A percentile compares a stretch with the other conserved stretches of the same genome.
phyloP scores from a whole-genome alignment of 1,284 basidiomycete genomes.

The Golubevia sp. region DNA sequence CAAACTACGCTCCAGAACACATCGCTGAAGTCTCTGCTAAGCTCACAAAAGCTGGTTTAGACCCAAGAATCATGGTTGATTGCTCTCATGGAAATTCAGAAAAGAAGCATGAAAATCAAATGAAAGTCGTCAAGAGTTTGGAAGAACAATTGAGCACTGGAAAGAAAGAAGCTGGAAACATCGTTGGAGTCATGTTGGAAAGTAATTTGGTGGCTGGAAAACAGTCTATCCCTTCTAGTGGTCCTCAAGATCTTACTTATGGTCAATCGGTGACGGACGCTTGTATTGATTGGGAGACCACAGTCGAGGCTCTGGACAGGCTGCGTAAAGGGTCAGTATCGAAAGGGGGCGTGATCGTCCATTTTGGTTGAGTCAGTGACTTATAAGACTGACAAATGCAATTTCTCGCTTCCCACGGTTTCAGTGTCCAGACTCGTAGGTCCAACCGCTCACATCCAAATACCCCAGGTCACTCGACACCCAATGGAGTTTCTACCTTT shows the following conservation, averaged over 20 bases:
- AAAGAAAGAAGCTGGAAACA: conserved; percentile 64
- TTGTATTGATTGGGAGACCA: conserved; percentile 87
- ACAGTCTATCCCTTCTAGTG: conserved; percentile 10
- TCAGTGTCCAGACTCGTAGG: not conserved
- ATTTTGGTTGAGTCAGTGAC: too few species aligned
- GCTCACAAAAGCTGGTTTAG: conserved; percentile 32
- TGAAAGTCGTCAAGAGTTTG: conserved; percentile 66
- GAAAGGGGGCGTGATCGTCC: too few species aligned
- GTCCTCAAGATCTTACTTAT: conserved; percentile 69
- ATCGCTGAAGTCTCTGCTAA: conserved; percentile 28
- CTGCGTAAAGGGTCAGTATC: conserved; percentile 81
- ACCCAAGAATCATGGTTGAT: conserved; percentile 66
- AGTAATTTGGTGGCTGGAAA: conserved; percentile 78
- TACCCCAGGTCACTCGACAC: not conserved
- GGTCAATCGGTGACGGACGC: conserved; percentile 86
- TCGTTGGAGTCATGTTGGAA: conserved; percentile 98
- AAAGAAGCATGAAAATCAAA: conserved; percentile 69
- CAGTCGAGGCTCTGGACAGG: conserved; percentile 76
- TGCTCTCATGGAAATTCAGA: conserved; percentile 79
- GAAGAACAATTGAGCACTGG: conserved; percentile 71
- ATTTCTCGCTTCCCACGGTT: too few species aligned
- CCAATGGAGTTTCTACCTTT: not conserved
- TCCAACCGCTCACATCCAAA: not conserved
- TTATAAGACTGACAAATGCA: too few species aligned
- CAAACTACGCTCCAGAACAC: conserved; percentile 49